Evolutionary conservation across 208 protist species (phyloP).

Genomic region (Acanthamoeba lenticulata): DNA sequence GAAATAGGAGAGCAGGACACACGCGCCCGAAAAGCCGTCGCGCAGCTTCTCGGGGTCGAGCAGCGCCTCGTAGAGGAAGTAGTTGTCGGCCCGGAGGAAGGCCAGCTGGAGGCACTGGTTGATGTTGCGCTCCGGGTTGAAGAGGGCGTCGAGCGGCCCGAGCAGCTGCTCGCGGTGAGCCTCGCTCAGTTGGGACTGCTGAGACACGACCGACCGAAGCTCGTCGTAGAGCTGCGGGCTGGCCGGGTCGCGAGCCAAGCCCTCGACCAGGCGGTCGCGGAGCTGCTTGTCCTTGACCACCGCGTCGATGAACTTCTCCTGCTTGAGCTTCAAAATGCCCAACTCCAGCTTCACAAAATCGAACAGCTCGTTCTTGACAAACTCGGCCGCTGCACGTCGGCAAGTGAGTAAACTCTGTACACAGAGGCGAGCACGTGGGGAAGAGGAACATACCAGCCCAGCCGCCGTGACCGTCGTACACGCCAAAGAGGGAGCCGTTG

Average conservation of each 20-base stretch:
- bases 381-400: not conserved
- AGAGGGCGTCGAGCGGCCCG: not conserved
- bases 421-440: not conserved
- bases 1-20: not conserved
- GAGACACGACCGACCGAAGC: not conserved
- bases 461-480: not conserved
- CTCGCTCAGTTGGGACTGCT: not conserved
- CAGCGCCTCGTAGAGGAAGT: constrained; percentile 22
- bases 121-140: constrained; percentile 3
- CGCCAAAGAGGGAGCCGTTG: not conserved
- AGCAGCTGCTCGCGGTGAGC: not conserved
- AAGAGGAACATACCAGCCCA: not conserved
- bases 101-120: not conserved
- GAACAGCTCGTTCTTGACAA: constrained; percentile 24
- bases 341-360: constrained; percentile 18
- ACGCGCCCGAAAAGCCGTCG: not conserved
- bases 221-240: constrained; percentile 3
- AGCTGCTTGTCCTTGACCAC: not conserved
- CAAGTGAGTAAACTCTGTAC: not conserved
- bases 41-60: not conserved
- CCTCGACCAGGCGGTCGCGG: not conserved
- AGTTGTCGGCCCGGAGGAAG: not conserved
- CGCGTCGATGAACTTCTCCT: constrained; percentile 16
- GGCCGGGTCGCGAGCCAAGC: not conserved
- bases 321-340: constrained; percentile 33